phyloP scores from a whole-genome alignment of 805 yeast genomes.

The Candida adriatica region DNA sequence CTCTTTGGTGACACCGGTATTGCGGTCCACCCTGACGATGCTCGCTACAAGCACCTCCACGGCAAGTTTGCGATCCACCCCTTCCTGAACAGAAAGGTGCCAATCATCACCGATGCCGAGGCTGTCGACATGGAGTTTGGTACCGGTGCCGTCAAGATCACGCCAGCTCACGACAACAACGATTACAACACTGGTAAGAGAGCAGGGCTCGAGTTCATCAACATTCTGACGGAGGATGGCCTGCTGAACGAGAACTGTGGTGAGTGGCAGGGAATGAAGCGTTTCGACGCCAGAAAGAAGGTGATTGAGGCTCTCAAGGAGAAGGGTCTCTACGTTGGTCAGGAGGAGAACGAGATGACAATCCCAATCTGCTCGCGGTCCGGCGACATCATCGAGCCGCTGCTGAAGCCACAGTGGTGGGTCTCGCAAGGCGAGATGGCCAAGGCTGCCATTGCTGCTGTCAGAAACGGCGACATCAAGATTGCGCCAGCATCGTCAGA shows the following conservation, averaged over 20 bases:
- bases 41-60: constrained; percentile 88
- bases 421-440: constrained; percentile 90
- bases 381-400: constrained; percentile 94
- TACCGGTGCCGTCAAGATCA: constrained; percentile 99
- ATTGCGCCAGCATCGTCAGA: constrained; percentile 87
- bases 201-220: constrained; percentile 79
- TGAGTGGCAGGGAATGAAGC: constrained; percentile 82
- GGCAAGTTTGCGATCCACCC: constrained; percentile 92
- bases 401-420: constrained; percentile 99
- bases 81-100: constrained; percentile 74
- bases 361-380: constrained; percentile 93
- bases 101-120: constrained; percentile 83
- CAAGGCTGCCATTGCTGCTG: constrained; percentile 76
- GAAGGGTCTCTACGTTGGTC: constrained; percentile 71
- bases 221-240: constrained; percentile 91
- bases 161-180: constrained; percentile 97
- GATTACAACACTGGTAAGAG: constrained; percentile 97
- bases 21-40: constrained; percentile 95
- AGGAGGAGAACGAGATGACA: constrained; percentile 92
- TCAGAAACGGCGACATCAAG: constrained; percentile 69
- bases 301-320: constrained; percentile 78
- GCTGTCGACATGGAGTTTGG: constrained; percentile 99
- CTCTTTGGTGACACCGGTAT: constrained; percentile 96
- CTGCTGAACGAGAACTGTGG: constrained; percentile 88
- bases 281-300: constrained; percentile 86